phyloP scores from a whole-genome alignment of 2,329 filamentous ascomycete genomes.

The Lachnellula subtilissima region DNA sequence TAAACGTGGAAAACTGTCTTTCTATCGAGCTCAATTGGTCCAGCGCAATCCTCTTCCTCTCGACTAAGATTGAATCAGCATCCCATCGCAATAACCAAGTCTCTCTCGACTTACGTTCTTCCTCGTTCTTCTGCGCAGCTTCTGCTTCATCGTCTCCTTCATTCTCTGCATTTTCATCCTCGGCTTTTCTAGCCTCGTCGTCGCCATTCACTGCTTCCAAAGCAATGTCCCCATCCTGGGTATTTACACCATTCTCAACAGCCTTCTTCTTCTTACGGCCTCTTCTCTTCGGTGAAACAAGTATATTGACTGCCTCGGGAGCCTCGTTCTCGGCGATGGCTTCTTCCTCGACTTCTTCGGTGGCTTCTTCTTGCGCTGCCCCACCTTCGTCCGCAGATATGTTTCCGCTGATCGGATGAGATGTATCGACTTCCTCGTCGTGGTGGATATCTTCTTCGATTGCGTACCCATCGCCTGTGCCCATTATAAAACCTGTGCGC shows the following conservation, averaged over 20 bases:
- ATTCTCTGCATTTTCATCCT: constrained; percentile 49
- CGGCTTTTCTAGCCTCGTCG: constrained; percentile 36
- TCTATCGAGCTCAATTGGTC: constrained; percentile 78
- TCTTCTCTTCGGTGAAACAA: constrained; percentile 30
- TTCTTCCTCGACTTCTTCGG: constrained; percentile 37
- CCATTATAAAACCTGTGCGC: constrained; percentile 45
- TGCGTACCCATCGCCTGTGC: constrained; percentile 40
- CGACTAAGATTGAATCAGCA: constrained; percentile 49
- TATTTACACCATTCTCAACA: constrained; percentile 22
- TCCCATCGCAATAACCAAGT: constrained; percentile 8
- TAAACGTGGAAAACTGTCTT: constrained; percentile 80
- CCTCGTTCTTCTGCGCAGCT: constrained; percentile 54
- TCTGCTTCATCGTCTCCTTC: constrained; percentile 58
- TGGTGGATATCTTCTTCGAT: constrained; percentile 39
- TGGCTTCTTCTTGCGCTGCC: constrained; percentile 40
- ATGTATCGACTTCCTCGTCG: constrained; percentile 37
- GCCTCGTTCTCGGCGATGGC: constrained; percentile 38
- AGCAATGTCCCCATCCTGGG: constrained; percentile 22
- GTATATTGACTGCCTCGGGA: constrained; percentile 22
- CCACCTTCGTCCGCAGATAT: constrained; percentile 33
- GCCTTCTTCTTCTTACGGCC: constrained; percentile 34
- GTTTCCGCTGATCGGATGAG: constrained; percentile 30
- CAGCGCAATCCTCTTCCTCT: constrained; percentile 73
- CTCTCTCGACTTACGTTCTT: constrained; percentile 51
- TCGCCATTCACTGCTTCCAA: constrained; percentile 23